phyloP scores from a whole-genome alignment of 2,329 filamentous ascomycete species.

The Curvularia sp. region DNA sequence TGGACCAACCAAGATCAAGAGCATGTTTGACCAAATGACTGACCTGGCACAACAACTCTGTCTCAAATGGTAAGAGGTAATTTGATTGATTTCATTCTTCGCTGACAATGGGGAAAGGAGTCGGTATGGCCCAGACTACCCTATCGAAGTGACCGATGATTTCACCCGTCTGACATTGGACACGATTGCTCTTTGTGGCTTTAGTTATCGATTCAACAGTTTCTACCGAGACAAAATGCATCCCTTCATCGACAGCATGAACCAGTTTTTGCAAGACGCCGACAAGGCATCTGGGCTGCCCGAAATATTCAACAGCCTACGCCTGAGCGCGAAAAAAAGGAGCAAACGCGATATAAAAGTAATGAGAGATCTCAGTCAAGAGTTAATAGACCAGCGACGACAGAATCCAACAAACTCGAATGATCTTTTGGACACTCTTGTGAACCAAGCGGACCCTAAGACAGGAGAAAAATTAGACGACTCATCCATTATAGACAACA shows the following conservation, averaged over 20 bases:
- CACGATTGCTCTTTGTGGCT: slow-evolving; percentile 40
- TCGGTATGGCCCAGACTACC: slow-evolving; percentile 8
- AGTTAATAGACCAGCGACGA: not conserved
- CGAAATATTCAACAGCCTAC: not conserved
- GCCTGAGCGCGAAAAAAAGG: slow-evolving; percentile 31
- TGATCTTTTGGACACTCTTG: slow-evolving; percentile 44
- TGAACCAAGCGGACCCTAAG: slow-evolving; percentile 65
- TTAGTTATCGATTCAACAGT: slow-evolving; percentile 43
- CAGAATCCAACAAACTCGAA: not conserved
- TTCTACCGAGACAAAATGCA: slow-evolving; percentile 38
- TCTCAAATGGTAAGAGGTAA: slow-evolving; percentile 64
- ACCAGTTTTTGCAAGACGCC: slow-evolving; percentile 7
- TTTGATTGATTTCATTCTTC: not conserved
- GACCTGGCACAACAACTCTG: slow-evolving; percentile 69
- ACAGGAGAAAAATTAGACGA: slow-evolving; percentile 64
- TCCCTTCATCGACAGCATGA: slow-evolving; percentile 40
- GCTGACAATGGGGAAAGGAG: not conserved
- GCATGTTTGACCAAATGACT: slow-evolving; percentile 64
- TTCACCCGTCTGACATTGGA: slow-evolving; percentile 42
- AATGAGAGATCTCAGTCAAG: not conserved
- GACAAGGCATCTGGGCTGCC: not conserved
- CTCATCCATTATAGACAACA: slow-evolving; percentile 67
- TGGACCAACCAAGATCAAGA: slow-evolving; percentile 68
- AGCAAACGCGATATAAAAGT: not conserved
- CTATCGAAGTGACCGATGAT: slow-evolving; percentile 38